Percentiles rank a stretch among this genome's conserved stretches.
Evolutionary conservation across 1,139 yeast genomes (phyloP).

Genomic region (Candida tropicalis): DNA sequence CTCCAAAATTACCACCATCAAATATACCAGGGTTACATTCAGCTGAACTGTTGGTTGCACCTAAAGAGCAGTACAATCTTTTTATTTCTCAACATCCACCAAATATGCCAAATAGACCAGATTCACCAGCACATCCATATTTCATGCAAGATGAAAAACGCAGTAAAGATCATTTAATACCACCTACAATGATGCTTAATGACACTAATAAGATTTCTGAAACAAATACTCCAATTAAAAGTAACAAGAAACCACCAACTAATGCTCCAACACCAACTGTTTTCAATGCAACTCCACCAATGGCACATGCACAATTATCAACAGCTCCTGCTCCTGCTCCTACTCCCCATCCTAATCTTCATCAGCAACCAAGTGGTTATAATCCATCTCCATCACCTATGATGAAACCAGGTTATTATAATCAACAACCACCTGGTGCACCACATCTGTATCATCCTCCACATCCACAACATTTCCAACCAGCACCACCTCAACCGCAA

Average conservation of each 20-base stretch:
- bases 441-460: not conserved
- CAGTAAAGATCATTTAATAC: slow-evolving; percentile 8
- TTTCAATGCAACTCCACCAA: slow-evolving; percentile 9
- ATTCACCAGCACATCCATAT: slow-evolving; percentile 8
- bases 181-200: slow-evolving; percentile 19
- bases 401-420: not conserved
- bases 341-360: not conserved
- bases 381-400: not conserved
- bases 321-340: not conserved
- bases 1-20: slow-evolving; percentile 4
- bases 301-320: slow-evolving; percentile 6
- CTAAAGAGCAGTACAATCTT: slow-evolving; percentile 8
- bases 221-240: not conserved
- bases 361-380: not conserved
- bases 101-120: not conserved
- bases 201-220: not conserved
- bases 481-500: slow-evolving; percentile 7
- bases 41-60: slow-evolving; percentile 5
- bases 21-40: not conserved
- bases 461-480: slow-evolving; percentile 2
- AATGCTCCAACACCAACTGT: slow-evolving; percentile 2
- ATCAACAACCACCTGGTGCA: not conserved
- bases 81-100: slow-evolving; percentile 6
- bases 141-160: slow-evolving; percentile 7
- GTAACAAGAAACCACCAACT: slow-evolving; percentile 1